phyloP scores from a whole-genome alignment of 768 basidiomycete genomes.

The Trametes villosa region DNA sequence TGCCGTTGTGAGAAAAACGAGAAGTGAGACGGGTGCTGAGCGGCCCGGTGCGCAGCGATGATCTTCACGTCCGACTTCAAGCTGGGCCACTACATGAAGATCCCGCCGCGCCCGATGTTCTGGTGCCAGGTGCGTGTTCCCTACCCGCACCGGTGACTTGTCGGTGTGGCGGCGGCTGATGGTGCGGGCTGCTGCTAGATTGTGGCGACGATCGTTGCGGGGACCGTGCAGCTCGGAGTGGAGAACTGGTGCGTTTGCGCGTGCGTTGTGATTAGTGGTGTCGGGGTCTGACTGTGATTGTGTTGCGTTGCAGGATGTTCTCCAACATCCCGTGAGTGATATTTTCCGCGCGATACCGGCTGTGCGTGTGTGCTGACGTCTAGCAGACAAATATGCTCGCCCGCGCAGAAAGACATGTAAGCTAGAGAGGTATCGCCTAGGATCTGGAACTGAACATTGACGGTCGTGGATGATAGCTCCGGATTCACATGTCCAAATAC shows the following conservation, averaged over 20 bases:
- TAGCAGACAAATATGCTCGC: conserved; percentile 16
- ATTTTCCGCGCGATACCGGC: no score
- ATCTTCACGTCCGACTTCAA: conserved; percentile 76
- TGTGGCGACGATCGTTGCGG: conserved; percentile 59
- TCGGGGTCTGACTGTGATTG: background rate
- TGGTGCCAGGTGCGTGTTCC: conserved; percentile 50
- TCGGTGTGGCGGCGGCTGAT: no score
- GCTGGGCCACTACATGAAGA: conserved; percentile 75
- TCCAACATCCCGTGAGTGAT: conserved; percentile 53
- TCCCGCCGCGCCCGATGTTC: conserved; percentile 49
- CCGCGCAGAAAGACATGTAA: conserved; percentile 15
- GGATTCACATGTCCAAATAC: conserved; percentile 30
- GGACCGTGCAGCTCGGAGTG: conserved; percentile 67
- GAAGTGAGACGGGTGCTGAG: background rate
- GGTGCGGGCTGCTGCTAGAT: background rate
- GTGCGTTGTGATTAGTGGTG: background rate
- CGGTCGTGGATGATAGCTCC: background rate
- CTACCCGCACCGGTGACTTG: no score
- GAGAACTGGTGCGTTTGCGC: conserved; percentile 46
- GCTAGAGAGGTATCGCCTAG: no score
- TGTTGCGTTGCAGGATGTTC: conserved; percentile 50
- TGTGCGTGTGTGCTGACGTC: background rate
- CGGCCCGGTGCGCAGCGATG: conserved; percentile 44
- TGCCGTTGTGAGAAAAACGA: background rate
- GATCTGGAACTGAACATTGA: no score